A percentile compares a stretch with the other conserved stretches of the same genome.
Conservation (phyloP, 345 rosid species). For the Lepidium africanum region DNA sequence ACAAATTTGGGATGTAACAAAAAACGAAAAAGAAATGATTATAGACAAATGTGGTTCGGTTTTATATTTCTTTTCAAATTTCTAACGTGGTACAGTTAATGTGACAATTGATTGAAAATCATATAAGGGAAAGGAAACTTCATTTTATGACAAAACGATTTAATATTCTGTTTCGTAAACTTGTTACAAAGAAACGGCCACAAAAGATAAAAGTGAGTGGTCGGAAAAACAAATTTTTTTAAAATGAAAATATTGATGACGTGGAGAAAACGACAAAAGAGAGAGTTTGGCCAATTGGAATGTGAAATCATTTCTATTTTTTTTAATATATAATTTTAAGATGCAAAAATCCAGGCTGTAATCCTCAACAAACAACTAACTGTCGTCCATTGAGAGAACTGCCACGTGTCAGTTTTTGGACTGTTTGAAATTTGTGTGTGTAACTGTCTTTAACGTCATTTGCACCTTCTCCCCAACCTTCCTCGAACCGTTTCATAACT, state of each 20-base stretch:
- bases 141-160: neutral
- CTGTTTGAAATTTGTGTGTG: neutral
- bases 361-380: constrained; percentile 31
- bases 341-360: constrained; percentile 47
- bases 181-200: constrained; percentile 30
- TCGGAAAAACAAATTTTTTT: neutral
- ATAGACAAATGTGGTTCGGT: neutral
- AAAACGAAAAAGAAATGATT: neutral
- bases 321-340: too few species aligned
- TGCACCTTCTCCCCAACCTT: constrained; percentile 28
- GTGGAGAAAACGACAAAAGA: constrained; percentile 52
- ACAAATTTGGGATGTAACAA: constrained; percentile 4
- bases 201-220: constrained; percentile 13
- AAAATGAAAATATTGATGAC: constrained; percentile 28
- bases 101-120: neutral
- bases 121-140: neutral
- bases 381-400: constrained; percentile 17
- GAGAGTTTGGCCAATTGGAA: constrained; percentile 55
- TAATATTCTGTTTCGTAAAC: constrained; percentile 21
- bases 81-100: neutral
- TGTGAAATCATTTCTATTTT: constrained; percentile 30
- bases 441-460: constrained; percentile 29
- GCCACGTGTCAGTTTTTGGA: constrained; percentile 30
- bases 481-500: constrained; percentile 20
- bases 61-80: neutral